phyloP scores from a whole-genome alignment of 371 early-diverging fungal genomes.

The Funneliformis caledonium region DNA sequence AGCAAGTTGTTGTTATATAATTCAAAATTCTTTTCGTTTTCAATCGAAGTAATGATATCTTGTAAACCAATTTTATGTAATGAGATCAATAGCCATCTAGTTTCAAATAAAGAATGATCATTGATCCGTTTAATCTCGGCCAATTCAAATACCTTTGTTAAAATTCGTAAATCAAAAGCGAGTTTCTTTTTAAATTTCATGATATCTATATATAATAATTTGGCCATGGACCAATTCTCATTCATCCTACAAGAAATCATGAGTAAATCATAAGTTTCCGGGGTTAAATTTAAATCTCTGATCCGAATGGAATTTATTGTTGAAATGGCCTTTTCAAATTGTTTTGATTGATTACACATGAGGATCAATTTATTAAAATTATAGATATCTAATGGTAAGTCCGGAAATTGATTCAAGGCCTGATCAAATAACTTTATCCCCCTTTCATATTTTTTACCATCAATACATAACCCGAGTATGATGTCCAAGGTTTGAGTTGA shows the following conservation, averaged over 20 bases:
- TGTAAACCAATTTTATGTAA: background rate
- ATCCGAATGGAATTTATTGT: background rate
- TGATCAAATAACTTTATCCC: slow-evolving; percentile 29
- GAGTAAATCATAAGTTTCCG: slow-evolving; percentile 25
- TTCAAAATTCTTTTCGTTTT: background rate
- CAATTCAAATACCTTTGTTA: slow-evolving; percentile 34
- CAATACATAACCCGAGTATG: slow-evolving; percentile 8
- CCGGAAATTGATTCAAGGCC: slow-evolving; percentile 14
- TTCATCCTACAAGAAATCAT: background rate
- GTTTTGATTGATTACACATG: background rate
- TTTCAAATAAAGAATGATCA: background rate
- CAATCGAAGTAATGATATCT: background rate
- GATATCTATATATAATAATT: slow-evolving; percentile 9
- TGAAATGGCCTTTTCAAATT: slow-evolving; percentile 1
- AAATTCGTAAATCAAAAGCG: slow-evolving; percentile 24
- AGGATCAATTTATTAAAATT: slow-evolving; percentile 34
- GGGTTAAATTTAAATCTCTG: background rate
- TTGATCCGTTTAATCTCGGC: background rate
- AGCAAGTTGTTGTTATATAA: background rate
- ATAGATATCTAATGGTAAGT: slow-evolving; percentile 19
- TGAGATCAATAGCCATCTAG: slow-evolving; percentile 5
- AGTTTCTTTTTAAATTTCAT: background rate
- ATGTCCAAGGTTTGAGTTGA: slow-evolving; percentile 25
- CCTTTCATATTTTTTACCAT: background rate
- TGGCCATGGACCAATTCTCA: slow-evolving; percentile 4